A percentile compares a stretch with the other conserved stretches of the same genome.
Evolutionary conservation across 495 filamentous ascomycete species (phyloP).

Genomic region (Annulohypoxylon bovei): DNA sequence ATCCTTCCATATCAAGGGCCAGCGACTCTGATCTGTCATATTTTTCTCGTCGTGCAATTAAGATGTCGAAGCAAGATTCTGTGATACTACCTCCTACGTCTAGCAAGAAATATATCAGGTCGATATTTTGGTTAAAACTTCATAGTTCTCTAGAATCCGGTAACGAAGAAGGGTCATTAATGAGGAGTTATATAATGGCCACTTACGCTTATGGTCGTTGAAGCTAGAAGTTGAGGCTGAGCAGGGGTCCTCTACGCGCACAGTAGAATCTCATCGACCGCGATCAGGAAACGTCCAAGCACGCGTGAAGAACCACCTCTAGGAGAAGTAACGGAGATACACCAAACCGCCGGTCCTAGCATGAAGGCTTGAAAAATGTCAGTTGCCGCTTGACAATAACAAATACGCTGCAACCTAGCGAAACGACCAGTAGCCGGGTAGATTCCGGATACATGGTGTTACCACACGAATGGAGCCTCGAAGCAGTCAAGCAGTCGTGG

Average conservation of each 20-base stretch:
- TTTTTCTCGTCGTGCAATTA: conserved; percentile 27
- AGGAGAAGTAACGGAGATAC: conserved; percentile 17
- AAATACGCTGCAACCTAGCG: not conserved
- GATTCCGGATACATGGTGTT: conserved; percentile 21
- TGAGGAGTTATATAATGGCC: not conserved
- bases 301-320: not conserved
- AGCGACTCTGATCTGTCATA: conserved; percentile 44
- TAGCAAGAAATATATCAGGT: not conserved
- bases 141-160: not conserved
- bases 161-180: not conserved
- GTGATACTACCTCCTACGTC: conserved; percentile 16
- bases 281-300: not conserved
- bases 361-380: conserved; percentile 22
- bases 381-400: conserved; percentile 25
- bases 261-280: not conserved
- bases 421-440: conserved; percentile 23
- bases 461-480: conserved; percentile 23
- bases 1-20: conserved; percentile 20
- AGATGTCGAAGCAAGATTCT: conserved; percentile 12
- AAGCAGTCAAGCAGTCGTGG: conserved; percentile 2
- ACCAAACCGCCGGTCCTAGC: conserved; percentile 22
- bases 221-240: conserved; percentile 15
- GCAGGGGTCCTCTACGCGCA: not conserved
- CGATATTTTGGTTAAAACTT: not conserved
- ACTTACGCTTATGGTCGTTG: not conserved